phyloP scores from a whole-genome alignment of 1,284 basidiomycete species.

The Microbotryum intermedium region DNA sequence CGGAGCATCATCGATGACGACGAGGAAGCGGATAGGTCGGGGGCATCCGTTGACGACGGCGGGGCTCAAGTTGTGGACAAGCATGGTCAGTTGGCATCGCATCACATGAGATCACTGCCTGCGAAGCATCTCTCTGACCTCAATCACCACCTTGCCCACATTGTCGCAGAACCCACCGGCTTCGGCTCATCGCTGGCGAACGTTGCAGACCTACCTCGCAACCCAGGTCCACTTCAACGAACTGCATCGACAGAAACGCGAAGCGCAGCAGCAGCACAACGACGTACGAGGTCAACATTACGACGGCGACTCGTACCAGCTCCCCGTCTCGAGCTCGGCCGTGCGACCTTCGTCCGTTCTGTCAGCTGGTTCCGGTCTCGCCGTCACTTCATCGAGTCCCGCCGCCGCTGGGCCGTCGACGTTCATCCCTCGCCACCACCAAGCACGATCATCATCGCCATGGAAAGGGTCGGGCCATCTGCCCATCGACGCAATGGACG shows the following conservation, averaged over 20 bases:
- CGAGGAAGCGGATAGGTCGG: constrained; percentile 37
- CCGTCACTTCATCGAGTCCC: too few species aligned
- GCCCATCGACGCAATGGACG: too few species aligned
- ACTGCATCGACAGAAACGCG: constrained; percentile 39
- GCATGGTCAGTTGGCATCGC: constrained; percentile 53
- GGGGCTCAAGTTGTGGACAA: constrained; percentile 72
- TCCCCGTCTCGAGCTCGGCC: too few species aligned
- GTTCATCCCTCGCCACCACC: too few species aligned
- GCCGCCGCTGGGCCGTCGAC: too few species aligned
- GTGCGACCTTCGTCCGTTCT: too few species aligned
- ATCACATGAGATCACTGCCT: too few species aligned
- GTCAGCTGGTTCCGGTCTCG: too few species aligned
- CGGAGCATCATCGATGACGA: constrained; percentile 29
- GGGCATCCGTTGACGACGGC: constrained; percentile 39
- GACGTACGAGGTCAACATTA: too few species aligned
- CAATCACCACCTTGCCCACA: background rate
- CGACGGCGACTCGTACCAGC: too few species aligned
- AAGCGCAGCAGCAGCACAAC: background rate
- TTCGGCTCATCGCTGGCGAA: constrained; percentile 46
- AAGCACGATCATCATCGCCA: too few species aligned
- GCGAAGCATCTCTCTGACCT: background rate
- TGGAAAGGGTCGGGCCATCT: too few species aligned
- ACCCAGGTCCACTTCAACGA: constrained; percentile 45
- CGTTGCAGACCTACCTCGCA: constrained; percentile 45
- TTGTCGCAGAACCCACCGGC: constrained; percentile 46